phyloP scores from a whole-genome alignment of 2,329 filamentous ascomycete genomes.

The Aspergillus caelatus region DNA sequence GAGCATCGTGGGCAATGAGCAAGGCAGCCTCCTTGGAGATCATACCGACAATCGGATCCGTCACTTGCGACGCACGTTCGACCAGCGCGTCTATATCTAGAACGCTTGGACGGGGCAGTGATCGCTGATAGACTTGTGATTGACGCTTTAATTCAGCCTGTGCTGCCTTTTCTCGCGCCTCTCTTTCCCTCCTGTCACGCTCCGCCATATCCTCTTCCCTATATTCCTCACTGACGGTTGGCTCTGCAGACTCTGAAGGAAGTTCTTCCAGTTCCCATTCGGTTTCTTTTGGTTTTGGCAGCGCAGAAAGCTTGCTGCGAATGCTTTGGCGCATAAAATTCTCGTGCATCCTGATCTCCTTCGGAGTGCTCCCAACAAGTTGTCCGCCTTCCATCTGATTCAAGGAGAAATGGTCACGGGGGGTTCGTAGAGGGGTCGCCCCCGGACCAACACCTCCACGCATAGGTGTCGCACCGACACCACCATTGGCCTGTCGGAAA shows the following conservation, averaged over 20 bases:
- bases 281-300: conserved; percentile 89
- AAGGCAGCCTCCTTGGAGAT: conserved; percentile 77
- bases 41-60: conserved; percentile 67
- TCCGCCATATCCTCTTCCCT: conserved; percentile 72
- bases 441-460: conserved; percentile 64
- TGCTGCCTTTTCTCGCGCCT: conserved; percentile 64
- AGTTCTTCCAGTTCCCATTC: conserved; percentile 89
- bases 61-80: conserved; percentile 61
- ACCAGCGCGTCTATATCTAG: conserved; percentile 73
- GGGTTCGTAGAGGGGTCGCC: conserved; percentile 83
- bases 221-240: conserved; percentile 51
- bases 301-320: conserved; percentile 65
- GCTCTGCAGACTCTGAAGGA: conserved; percentile 77
- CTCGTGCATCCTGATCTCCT: conserved; percentile 73
- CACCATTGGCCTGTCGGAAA: conserved; percentile 66
- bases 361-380: conserved; percentile 72
- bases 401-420: conserved; percentile 81
- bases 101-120: conserved; percentile 73
- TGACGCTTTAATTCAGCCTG: conserved; percentile 75
- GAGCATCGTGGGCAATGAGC: conserved; percentile 80
- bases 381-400: conserved; percentile 72
- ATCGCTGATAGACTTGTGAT: conserved; percentile 87
- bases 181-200: conserved; percentile 70
- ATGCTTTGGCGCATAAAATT: conserved; percentile 70
- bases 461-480: conserved; percentile 68